These are phyloP conservation scores for Kregervanrija pseudodelftensis DNA, from an alignment of 805 yeast genomes.

Conservation along the genomic window DNA sequence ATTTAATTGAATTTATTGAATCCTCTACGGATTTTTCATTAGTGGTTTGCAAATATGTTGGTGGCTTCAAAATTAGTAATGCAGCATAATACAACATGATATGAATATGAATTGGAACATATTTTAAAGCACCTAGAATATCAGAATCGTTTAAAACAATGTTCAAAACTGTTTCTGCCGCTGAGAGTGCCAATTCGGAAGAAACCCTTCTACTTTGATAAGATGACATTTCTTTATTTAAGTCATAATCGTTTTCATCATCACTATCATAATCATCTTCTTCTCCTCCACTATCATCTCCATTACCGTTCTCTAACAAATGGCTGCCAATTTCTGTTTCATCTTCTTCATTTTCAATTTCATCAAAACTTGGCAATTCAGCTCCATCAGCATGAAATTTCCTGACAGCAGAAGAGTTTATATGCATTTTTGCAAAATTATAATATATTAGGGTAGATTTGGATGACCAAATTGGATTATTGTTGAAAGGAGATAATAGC, in stretches of 20 bases:
- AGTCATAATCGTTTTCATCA: slow-evolving; percentile 6
- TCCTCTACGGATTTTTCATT: slow-evolving; percentile 18
- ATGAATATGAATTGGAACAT: slow-evolving; percentile 68
- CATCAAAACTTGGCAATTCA: slow-evolving; percentile 21
- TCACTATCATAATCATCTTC: slow-evolving; percentile 15
- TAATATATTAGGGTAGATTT: slow-evolving; percentile 64
- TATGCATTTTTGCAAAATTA: slow-evolving; percentile 70
- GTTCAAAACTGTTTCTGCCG: slow-evolving; percentile 57
- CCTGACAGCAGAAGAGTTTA: slow-evolving; percentile 46
- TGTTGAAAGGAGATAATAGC: slow-evolving; percentile 48
- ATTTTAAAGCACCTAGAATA: slow-evolving; percentile 46
- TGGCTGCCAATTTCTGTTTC: slow-evolving; percentile 10
- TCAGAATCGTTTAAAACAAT: slow-evolving; percentile 54
- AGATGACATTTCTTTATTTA: slow-evolving; percentile 19
- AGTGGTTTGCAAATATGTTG: slow-evolving; percentile 22
- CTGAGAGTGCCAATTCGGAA: slow-evolving; percentile 46
- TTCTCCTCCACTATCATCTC: slow-evolving; percentile 25
- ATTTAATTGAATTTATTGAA: slow-evolving; percentile 32
- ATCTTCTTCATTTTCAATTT: slow-evolving; percentile 8
- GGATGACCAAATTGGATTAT: slow-evolving; percentile 53
- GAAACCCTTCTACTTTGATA: slow-evolving; percentile 23
- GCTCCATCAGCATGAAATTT: slow-evolving; percentile 31
- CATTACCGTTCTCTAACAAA: slow-evolving; percentile 22
- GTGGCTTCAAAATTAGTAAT: slow-evolving; percentile 45
- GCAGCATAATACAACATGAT: slow-evolving; percentile 67